A percentile compares a stretch with the other conserved stretches of the same genome.
Evolutionary conservation across 2,329 filamentous ascomycete genomes (phyloP).

Genomic region (Thelonectria blattea): DNA sequence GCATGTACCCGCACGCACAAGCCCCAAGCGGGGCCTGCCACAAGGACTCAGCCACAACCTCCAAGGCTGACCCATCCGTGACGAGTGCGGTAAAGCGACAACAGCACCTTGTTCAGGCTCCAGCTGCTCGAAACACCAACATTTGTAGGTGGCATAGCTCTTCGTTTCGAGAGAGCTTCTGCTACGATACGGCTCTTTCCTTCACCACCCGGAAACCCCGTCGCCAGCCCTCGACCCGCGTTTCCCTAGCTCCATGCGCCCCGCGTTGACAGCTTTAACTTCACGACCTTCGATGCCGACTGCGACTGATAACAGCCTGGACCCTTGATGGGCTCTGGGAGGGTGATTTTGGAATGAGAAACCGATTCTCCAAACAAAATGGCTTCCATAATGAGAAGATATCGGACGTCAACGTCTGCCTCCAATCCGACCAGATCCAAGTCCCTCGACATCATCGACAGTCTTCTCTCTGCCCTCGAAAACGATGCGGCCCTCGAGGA

Average conservation of each 20-base stretch:
- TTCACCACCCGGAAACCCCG: background rate
- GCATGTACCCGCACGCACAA: slow-evolving; percentile 5
- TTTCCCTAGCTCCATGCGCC: slow-evolving; percentile 35
- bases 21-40: slow-evolving; percentile 32
- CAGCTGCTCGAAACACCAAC: slow-evolving; percentile 36
- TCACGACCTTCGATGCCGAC: slow-evolving; percentile 44
- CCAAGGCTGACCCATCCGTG: slow-evolving; percentile 40
- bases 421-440: slow-evolving; percentile 64
- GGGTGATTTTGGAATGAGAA: slow-evolving; percentile 38
- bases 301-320: slow-evolving; percentile 41
- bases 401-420: slow-evolving; percentile 69
- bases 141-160: slow-evolving; percentile 6
- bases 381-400: slow-evolving; percentile 60
- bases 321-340: slow-evolving; percentile 47
- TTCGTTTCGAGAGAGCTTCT: background rate
- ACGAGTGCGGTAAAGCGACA: slow-evolving; percentile 32
- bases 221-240: background rate
- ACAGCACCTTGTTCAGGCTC: slow-evolving; percentile 36
- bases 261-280: slow-evolving; percentile 38
- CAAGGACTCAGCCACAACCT: slow-evolving; percentile 38
- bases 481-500: slow-evolving; percentile 42
- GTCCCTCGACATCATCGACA: slow-evolving; percentile 63
- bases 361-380: slow-evolving; percentile 46
- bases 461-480: slow-evolving; percentile 57
- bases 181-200: background rate